Conservation (phyloP, 2,329 filamentous ascomycete genomes). For the Corynespora cassiicola region DNA sequence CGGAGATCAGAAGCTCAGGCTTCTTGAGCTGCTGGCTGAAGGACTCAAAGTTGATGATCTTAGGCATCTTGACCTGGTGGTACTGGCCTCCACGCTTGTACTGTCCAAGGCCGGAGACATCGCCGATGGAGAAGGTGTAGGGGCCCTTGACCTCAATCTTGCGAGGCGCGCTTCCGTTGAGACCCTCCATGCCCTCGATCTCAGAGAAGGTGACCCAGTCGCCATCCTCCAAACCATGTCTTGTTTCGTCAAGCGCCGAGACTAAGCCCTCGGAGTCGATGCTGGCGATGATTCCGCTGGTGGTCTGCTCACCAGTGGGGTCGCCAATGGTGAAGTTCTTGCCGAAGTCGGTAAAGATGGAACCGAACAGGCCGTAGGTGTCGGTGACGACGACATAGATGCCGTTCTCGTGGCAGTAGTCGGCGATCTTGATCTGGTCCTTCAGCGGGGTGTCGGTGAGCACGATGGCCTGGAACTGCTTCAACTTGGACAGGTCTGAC, state of each 20-base stretch:
- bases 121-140: conserved; percentile 96
- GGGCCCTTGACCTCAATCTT: conserved; percentile 93
- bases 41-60: conserved; percentile 85
- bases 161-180: conserved; percentile 83
- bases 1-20: conserved; percentile 88
- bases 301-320: conserved; percentile 84
- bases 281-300: conserved; percentile 86
- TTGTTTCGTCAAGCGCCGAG: conserved; percentile 90
- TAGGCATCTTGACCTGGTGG: conserved; percentile 98
- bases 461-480: conserved; percentile 91
- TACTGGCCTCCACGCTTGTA: conserved; percentile 91
- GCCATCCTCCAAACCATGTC: conserved; percentile 94
- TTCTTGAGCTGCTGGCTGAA: conserved; percentile 80
- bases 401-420: conserved; percentile 92
- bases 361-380: conserved; percentile 92
- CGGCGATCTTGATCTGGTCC: conserved; percentile 82
- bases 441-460: conserved; percentile 83
- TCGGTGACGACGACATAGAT: conserved; percentile 90
- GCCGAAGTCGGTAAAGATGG: conserved; percentile 97
- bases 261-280: conserved; percentile 91
- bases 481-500: conserved; percentile 79
- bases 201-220: conserved; percentile 97
- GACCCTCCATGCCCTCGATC: conserved; percentile 85
- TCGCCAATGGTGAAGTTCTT: conserved; percentile 92
- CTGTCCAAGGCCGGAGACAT: conserved; percentile 83